Conservation (phyloP, 1,284 basidiomycete species). For the Trichosporon sp. region DNA sequence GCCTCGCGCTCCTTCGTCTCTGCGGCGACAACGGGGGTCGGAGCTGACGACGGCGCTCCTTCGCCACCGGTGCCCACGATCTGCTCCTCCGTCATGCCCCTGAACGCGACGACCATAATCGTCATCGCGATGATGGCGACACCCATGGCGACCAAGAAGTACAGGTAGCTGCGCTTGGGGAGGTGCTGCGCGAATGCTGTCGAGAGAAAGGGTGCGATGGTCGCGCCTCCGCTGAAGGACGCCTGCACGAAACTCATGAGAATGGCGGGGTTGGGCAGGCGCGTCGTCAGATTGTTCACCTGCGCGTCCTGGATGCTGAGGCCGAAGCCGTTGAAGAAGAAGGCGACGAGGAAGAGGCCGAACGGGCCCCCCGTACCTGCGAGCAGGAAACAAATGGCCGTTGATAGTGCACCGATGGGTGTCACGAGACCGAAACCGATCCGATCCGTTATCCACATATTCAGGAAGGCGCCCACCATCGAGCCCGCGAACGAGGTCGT, state of each 20-base stretch:
- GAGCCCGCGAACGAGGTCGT: slow-evolving; percentile 25
- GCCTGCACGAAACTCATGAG: slow-evolving; percentile 37
- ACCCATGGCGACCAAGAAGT: slow-evolving; percentile 32
- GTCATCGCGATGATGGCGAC: slow-evolving; percentile 22
- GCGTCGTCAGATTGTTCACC: slow-evolving; percentile 32
- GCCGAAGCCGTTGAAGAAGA: slow-evolving; percentile 29
- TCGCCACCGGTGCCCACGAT: slow-evolving; percentile 14
- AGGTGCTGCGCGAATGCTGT: slow-evolving; percentile 62
- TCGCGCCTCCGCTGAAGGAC: slow-evolving; percentile 62
- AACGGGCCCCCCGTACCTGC: slow-evolving; percentile 28
- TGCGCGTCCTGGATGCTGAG: slow-evolving; percentile 33
- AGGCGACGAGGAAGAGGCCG: slow-evolving; percentile 27
- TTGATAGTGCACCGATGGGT: slow-evolving; percentile 22
- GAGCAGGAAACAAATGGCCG: slow-evolving; percentile 24
- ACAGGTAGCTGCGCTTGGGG: slow-evolving; percentile 20
- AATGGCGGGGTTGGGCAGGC: slow-evolving; percentile 29
- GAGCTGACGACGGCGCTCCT: too few relatives aligned
- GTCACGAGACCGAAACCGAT: slow-evolving; percentile 66
- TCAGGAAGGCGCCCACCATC: slow-evolving; percentile 41
- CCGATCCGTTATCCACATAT: slow-evolving; percentile 63
- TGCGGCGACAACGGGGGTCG: background rate
- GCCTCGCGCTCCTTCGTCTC: background rate
- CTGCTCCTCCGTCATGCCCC: slow-evolving; percentile 32
- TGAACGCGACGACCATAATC: slow-evolving; percentile 30
- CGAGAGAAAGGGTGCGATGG: slow-evolving; percentile 65